Evolutionary conservation across 768 basidiomycete genomes (phyloP), one percentile per base, ranked within the genome.

Genomic region (Mycena haematopus): DNA sequence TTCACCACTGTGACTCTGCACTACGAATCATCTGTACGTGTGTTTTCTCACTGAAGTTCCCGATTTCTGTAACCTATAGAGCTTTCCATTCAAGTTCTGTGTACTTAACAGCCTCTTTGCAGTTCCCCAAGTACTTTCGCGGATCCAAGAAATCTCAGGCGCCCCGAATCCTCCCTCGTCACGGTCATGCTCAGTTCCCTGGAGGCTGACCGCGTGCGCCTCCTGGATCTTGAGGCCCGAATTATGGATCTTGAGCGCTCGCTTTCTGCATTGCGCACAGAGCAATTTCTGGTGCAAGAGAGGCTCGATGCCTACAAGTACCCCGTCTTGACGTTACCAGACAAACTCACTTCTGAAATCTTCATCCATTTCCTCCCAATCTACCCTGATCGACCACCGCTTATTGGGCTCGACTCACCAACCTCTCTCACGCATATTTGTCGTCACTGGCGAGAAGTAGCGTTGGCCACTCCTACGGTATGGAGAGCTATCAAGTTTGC

Each of bases 241-340:
- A 53, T 42, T 3, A 17, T 42, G 15, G 5, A 27, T 40, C 38
- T 53, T 13, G 52, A 53, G 24, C 22, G 42, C 40, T 27, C 38
- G 15, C 24, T 55, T 42, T 55, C 15, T 19, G 17, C n/a, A 9
- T 22, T 56, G 29, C 44, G n/a, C 9, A 15, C 55, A n/a, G 42
- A 56, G 44, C 21, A 29, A 27, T 7, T 3, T 3, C n/a, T 36
- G 7, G 29, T 46, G 14, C 55, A 46, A 21, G 44, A 35, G 19
- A 42, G 55, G 33, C 44, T 56, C 21, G n/a, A 45, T 46, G 4
- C 55, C 3, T 56, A 56, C 44, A 46, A 29, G 11, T 56, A 56
- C 29, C 55, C 55, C 3, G 44, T 56, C 21, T n/a, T 56, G n/a
- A 56, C 29, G 3, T 19, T 46, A 5, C 52, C 52, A 13, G 27